These are phyloP conservation scores for Podospora pseudopauciseta DNA, from an alignment of 495 filamentous ascomycete species.

Conservation along the genomic window DNA sequence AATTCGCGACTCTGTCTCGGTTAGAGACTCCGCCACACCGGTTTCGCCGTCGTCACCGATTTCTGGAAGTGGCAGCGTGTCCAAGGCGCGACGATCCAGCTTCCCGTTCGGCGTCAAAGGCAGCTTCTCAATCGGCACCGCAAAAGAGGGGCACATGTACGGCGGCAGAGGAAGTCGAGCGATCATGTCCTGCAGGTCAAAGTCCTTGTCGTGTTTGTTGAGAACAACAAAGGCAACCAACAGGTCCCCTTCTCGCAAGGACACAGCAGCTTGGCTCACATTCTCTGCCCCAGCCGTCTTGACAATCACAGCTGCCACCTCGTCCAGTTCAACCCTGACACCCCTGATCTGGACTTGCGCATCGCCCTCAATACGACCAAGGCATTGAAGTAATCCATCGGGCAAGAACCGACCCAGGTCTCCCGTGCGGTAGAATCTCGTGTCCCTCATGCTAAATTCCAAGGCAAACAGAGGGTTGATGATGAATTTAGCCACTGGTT, in stretches of 20 bases:
- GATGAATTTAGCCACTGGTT: conserved; percentile 29
- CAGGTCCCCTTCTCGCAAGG: background rate
- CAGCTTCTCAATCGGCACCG: conserved; percentile 13
- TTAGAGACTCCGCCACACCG: background rate
- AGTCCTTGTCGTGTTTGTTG: background rate
- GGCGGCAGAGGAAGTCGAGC: conserved; percentile 12
- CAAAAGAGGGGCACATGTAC: conserved; percentile 29
- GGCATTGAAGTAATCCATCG: conserved; percentile 12
- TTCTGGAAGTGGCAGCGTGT: background rate
- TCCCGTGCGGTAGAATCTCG: background rate
- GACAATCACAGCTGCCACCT: conserved; percentile 38
- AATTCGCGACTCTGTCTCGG: background rate
- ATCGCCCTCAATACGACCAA: conserved; percentile 41
- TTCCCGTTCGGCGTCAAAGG: conserved; percentile 19
- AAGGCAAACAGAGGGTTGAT: background rate
- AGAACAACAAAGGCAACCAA: background rate
- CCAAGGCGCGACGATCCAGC: conserved; percentile 12
- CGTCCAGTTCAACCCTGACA: conserved; percentile 43
- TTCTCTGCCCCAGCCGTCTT: background rate
- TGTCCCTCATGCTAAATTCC: background rate
- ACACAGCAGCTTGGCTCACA: conserved; percentile 1
- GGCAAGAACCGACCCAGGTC: background rate
- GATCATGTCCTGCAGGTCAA: background rate
- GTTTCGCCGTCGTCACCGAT: background rate
- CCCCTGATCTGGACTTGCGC: conserved; percentile 44